phyloP scores from a whole-genome alignment of 495 filamentous ascomycete species.

The Tuber brumale region DNA sequence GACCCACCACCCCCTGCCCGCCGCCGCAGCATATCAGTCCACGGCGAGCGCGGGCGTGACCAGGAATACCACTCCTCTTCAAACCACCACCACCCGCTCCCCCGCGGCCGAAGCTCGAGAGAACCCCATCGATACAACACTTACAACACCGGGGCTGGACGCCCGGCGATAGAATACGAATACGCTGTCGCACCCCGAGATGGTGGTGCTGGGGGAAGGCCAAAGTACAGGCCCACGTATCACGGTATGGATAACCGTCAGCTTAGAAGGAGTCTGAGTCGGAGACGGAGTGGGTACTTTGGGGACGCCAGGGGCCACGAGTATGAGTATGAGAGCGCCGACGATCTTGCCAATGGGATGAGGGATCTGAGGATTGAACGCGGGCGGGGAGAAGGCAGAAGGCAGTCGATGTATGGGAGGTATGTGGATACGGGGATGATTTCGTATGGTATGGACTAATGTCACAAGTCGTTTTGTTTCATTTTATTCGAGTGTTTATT shows the following conservation, averaged over 20 bases:
- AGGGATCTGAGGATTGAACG: slow-evolving; percentile 18
- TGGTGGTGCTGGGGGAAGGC: not conserved
- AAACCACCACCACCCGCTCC: slow-evolving; percentile 20
- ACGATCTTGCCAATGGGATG: slow-evolving; percentile 15
- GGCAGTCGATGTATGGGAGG: slow-evolving; percentile 8
- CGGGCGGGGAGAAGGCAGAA: slow-evolving; percentile 4
- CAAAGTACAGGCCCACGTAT: slow-evolving; percentile 24
- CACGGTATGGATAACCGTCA: slow-evolving; percentile 7
- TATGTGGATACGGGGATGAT: slow-evolving; percentile 15
- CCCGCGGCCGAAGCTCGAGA: slow-evolving; percentile 25
- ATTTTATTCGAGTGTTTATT: slow-evolving; percentile 11
- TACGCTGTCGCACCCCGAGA: slow-evolving; percentile 16
- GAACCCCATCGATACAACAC: slow-evolving; percentile 18
- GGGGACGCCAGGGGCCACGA: slow-evolving; percentile 16
- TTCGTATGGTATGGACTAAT: slow-evolving; percentile 10
- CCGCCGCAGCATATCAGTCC: slow-evolving; percentile 27
- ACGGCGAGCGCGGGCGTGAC: slow-evolving; percentile 13
- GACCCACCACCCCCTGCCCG: slow-evolving; percentile 31
- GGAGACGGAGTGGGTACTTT: slow-evolving; percentile 28
- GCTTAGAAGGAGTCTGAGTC: slow-evolving; percentile 19
- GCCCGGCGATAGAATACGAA: slow-evolving; percentile 17
- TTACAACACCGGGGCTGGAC: slow-evolving; percentile 4
- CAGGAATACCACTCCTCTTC: slow-evolving; percentile 27
- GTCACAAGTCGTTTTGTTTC: not conserved
- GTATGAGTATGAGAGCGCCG: slow-evolving; percentile 35